Base-by-base conservation (phyloP, 768 basidiomycete genomes). In the Asterophora parasitica region DNA sequence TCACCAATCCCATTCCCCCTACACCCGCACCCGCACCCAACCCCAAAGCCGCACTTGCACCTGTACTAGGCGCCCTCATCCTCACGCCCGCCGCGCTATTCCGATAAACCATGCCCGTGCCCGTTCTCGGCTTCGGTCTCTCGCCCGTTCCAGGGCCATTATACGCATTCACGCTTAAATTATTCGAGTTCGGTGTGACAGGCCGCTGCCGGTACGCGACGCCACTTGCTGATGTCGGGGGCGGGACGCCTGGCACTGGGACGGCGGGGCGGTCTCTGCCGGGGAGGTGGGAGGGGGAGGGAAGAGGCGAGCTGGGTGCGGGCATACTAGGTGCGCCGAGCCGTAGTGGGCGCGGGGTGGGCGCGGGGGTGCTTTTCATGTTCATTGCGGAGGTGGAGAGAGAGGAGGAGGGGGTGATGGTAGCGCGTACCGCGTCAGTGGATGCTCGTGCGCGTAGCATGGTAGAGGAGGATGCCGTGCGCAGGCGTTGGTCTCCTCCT, bases 61-160 rank as follows among this genome's bases (percentile, higher is more conserved):
- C 23, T 6, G 23, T 6, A 23, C 23, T 23, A 6, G 23, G 23
- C 23, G 23, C 23, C 23, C 23, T 23, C 23, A 23, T 23, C 23
- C 23, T 23, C 23, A 3, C 23, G 23, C 23, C 23, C 23, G 23
- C 23, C 23, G 23, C 3, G 23, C 23, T 23, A 23, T 23, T 23
- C 23, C 77, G 70, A 57, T 85, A 85, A 31, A 70, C 64, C 83
- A 85, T 85, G n/a, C 83, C 83, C 9, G 83, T 82, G 5, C 83
- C 83, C 8, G 77, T 84, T 23, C 83, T 64, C 8, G 83, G 82
- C 52, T 66, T 75, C 15, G 78, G 79, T 12, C 69, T 65, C 3
- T 44, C 52, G 7, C 15, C 48, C 23, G 17, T 23, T 6, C 23
- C 23, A 6, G 23, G 23, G 23, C 23, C 23, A 23, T 23, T 23